These are phyloP conservation scores for Oehlia diaphana DNA, from an alignment of 192 early-diverging fungal genomes.

Conservation along the genomic window DNA sequence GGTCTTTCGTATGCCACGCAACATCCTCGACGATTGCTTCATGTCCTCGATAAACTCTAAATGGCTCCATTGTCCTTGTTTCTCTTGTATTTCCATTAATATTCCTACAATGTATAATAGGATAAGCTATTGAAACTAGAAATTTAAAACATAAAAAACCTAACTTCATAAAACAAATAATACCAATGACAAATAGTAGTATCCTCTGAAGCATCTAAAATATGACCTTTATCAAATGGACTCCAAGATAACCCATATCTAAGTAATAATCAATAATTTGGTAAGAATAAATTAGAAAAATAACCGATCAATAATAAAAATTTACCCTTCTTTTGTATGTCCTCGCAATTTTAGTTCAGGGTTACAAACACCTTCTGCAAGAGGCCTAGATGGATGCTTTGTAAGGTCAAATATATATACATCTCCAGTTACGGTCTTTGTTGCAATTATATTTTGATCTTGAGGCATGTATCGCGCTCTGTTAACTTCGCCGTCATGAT, in stretches of 20 bases:
- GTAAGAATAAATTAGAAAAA: background rate
- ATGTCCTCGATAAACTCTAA: conserved; percentile 81
- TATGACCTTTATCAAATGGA: conserved; percentile 69
- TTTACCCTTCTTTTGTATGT: conserved; percentile 90
- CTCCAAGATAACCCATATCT: conserved; percentile 96
- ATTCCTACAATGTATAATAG: conserved; percentile 56
- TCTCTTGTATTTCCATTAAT: conserved; percentile 79
- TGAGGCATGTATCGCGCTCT: conserved; percentile 96
- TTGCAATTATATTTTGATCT: conserved; percentile 95
- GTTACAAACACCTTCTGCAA: conserved; percentile 72
- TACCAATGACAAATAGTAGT: conserved; percentile 87
- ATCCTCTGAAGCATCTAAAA: conserved; percentile 92
- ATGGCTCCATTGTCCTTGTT: conserved; percentile 71
- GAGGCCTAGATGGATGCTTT: conserved; percentile 77
- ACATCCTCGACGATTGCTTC: conserved; percentile 95
- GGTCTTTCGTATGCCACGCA: conserved; percentile 84
- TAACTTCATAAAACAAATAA: background rate
- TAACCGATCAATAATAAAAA: background rate
- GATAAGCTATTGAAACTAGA: background rate
- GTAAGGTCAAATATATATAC: conserved; percentile 97
- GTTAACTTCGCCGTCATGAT: conserved; percentile 98
- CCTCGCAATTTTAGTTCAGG: conserved; percentile 87
- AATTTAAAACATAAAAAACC: background rate
- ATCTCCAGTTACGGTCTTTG: conserved; percentile 88
- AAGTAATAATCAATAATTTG: background rate